These are phyloP conservation scores for Avena atlantica DNA, from an alignment of 176 grass and related monocot species.

Conservation along the genomic window DNA sequence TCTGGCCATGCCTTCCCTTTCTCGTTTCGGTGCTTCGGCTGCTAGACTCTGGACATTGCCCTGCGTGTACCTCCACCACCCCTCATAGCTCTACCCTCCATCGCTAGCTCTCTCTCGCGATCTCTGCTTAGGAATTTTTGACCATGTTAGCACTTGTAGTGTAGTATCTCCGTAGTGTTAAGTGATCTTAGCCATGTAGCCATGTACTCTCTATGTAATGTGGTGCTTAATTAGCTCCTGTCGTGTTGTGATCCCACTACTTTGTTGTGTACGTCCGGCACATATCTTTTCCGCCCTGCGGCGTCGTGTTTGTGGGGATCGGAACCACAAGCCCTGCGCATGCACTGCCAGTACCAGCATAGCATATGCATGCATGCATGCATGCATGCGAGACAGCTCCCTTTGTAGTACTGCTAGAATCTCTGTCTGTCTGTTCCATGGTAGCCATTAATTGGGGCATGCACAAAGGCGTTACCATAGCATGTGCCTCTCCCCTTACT, in stretches of 20 bases:
- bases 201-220: background rate
- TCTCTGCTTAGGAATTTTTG: background rate
- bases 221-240: background rate
- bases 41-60: background rate
- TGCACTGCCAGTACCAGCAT: background rate
- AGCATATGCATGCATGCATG: background rate
- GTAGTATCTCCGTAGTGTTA: no score
- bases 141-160: background rate
- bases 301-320: background rate
- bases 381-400: background rate
- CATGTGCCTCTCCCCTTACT: background rate
- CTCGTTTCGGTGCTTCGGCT: background rate
- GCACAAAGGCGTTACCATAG: background rate
- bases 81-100: no score
- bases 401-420: background rate
- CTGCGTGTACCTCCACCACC: no score
- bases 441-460: background rate
- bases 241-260: no score
- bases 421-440: background rate
- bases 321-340: background rate
- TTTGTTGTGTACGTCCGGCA: no score
- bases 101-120: no score
- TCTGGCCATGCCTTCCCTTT: constrained; percentile 41
- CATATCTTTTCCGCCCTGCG: no score
- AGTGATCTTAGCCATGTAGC: no score